Percentiles rank a stretch among this genome's conserved stretches.
Evolutionary conservation across 176 grass and related monocot genomes (phyloP).

Genomic region (Bonia amplexicaulis): DNA sequence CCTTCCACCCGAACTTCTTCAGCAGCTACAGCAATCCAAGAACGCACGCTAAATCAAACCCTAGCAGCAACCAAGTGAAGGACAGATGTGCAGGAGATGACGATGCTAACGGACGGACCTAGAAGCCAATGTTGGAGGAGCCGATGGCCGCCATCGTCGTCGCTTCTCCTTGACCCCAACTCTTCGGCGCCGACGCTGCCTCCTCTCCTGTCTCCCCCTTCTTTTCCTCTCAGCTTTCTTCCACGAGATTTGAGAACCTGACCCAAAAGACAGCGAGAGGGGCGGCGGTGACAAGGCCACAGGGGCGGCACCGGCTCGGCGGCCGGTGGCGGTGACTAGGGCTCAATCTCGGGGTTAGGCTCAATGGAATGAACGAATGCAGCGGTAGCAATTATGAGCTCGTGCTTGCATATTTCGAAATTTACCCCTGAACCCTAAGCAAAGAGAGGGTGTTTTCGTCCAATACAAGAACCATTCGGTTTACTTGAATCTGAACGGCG

Average conservation of each 20-base stretch:
- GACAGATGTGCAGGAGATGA: background rate
- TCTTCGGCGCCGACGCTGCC: background rate
- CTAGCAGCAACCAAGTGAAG: background rate
- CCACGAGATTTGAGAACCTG: background rate
- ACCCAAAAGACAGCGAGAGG: no score
- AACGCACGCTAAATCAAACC: conserved; percentile 27
- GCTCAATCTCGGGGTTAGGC: no score
- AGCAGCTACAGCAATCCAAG: conserved; percentile 50
- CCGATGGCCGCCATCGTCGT: conserved; percentile 42
- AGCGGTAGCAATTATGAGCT: no score
- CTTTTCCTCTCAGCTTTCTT: background rate
- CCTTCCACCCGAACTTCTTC: conserved; percentile 93
- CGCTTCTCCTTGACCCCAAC: background rate
- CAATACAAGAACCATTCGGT: no score
- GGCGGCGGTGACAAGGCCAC: no score
- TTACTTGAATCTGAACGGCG: no score
- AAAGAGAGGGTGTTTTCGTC: no score
- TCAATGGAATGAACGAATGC: no score
- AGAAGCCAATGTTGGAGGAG: conserved; percentile 87
- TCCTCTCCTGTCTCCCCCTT: background rate
- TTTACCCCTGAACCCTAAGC: no score
- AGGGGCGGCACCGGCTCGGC: no score
- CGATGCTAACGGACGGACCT: conserved; percentile 29
- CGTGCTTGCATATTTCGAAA: no score
- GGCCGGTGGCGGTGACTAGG: no score